phyloP scores from a whole-genome alignment of 2,329 filamentous ascomycete genomes.

The Paecilomyces sp. region DNA sequence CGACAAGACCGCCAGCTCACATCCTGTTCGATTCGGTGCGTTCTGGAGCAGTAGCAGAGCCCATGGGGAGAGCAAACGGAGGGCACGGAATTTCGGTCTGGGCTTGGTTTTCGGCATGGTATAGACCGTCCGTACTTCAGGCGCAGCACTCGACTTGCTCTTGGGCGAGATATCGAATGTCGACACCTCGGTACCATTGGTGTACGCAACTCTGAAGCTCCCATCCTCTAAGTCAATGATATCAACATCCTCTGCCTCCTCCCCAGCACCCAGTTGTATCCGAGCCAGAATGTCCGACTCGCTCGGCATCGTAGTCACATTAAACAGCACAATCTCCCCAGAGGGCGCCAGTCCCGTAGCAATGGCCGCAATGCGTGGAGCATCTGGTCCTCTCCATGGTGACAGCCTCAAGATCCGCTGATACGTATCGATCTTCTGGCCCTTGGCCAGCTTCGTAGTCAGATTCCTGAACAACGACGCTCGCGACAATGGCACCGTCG shows the following conservation, averaged over 20 bases:
- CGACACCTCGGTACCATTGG: constrained; percentile 68
- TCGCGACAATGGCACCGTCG: constrained; percentile 41
- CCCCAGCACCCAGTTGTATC: constrained; percentile 43
- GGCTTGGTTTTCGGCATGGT: constrained; percentile 30
- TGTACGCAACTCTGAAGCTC: constrained; percentile 68
- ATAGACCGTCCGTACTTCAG: constrained; percentile 29
- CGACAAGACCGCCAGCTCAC: constrained; percentile 47
- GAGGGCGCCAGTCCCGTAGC: constrained; percentile 70
- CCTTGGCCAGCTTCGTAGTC: constrained; percentile 15
- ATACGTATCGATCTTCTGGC: constrained; percentile 49
- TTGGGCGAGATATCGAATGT: constrained; percentile 52
- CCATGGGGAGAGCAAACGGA: constrained; percentile 50
- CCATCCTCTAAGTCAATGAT: constrained; percentile 26
- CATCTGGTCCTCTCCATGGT: constrained; percentile 45
- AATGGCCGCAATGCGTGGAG: constrained; percentile 64
- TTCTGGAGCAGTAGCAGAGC: constrained; percentile 52
- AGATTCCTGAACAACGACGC: constrained; percentile 43
- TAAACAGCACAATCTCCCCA: constrained; percentile 74
- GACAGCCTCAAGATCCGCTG: constrained; percentile 54
- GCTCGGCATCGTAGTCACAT: constrained; percentile 52
- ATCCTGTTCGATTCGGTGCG: constrained; percentile 46
- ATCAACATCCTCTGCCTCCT: constrained; percentile 46
- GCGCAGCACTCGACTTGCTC: constrained; percentile 36
- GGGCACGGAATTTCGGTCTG: constrained; percentile 47
- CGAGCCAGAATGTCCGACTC: constrained; percentile 47